These are phyloP conservation scores for Eucalyptus sideroxylon DNA, from an alignment of 345 rosid genomes.

Conservation along the genomic window DNA sequence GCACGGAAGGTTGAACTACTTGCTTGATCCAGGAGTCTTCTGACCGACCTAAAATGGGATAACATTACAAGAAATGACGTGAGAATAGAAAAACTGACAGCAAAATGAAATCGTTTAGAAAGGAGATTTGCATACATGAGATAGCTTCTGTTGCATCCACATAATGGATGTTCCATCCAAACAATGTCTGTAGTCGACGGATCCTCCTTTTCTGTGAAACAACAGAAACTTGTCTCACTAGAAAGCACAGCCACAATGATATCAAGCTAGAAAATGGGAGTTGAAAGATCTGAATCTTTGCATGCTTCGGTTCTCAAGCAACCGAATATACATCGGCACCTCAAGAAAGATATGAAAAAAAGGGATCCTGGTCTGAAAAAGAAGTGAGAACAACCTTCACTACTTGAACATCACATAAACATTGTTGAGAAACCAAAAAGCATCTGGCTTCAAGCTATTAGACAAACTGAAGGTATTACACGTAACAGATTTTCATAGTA, in stretches of 20 bases:
- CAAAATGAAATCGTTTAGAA: neutral
- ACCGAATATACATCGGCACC: neutral
- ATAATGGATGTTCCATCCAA: constrained; percentile 74
- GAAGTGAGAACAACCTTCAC: neutral
- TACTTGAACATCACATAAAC: neutral
- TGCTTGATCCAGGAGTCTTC: constrained; percentile 59
- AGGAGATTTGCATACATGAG: constrained; percentile 23
- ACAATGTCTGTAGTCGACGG: constrained; percentile 40
- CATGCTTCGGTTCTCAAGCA: neutral
- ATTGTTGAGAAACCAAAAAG: neutral
- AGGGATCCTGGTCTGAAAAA: neutral
- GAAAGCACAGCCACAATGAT: neutral
- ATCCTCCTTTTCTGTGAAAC: constrained; percentile 69
- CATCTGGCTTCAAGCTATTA: neutral
- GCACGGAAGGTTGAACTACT: constrained; percentile 54
- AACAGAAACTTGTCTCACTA: neutral
- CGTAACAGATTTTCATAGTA: neutral
- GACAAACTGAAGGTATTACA: neutral
- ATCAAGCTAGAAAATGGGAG: neutral
- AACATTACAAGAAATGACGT: neutral
- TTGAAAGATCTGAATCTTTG: neutral
- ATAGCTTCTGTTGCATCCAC: constrained; percentile 66
- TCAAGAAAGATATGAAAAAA: neutral
- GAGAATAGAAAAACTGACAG: neutral
- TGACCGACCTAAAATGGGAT: constrained; percentile 34